phyloP scores from a whole-genome alignment of 2,329 filamentous ascomycete genomes.

The Neoscytalidium dimidiatum region DNA sequence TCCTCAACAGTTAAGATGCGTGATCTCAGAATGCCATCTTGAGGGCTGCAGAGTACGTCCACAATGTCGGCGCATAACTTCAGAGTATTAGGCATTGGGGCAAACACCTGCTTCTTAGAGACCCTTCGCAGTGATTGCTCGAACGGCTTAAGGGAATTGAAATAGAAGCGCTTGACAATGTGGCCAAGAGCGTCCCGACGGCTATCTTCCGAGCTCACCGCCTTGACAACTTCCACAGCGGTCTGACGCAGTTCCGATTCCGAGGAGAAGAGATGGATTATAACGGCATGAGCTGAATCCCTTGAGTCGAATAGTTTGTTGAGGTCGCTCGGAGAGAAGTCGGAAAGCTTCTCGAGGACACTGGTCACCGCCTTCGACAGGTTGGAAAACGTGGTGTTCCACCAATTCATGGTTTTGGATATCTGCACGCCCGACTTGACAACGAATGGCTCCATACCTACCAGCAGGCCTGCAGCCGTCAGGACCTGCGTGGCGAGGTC shows the following conservation, averaged over 20 bases:
- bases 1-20: slow-evolving; percentile 62
- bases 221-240: slow-evolving; percentile 79
- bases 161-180: slow-evolving; percentile 59
- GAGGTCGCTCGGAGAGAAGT: slow-evolving; percentile 71
- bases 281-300: slow-evolving; percentile 70
- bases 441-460: slow-evolving; percentile 72
- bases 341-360: slow-evolving; percentile 76
- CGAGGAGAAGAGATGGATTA: slow-evolving; percentile 79
- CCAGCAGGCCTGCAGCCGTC: slow-evolving; percentile 67
- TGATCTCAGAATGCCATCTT: slow-evolving; percentile 63
- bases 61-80: slow-evolving; percentile 64
- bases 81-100: slow-evolving; percentile 61
- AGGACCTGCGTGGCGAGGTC: slow-evolving; percentile 75
- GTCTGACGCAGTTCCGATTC: slow-evolving; percentile 78
- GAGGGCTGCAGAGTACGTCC: slow-evolving; percentile 64
- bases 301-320: slow-evolving; percentile 68
- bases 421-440: slow-evolving; percentile 37
- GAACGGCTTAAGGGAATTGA: slow-evolving; percentile 58
- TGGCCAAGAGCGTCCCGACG: slow-evolving; percentile 63
- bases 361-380: slow-evolving; percentile 66
- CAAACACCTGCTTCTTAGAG: slow-evolving; percentile 59
- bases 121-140: slow-evolving; percentile 59
- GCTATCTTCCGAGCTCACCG: slow-evolving; percentile 69
- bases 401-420: slow-evolving; percentile 64
- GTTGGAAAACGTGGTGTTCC: slow-evolving; percentile 72